Percentiles rank a stretch among this genome's conserved stretches.
These are phyloP conservation scores for Lodderomyces metapsilosis DNA, from an alignment of 1,139 yeast species.

Conservation along the genomic window DNA sequence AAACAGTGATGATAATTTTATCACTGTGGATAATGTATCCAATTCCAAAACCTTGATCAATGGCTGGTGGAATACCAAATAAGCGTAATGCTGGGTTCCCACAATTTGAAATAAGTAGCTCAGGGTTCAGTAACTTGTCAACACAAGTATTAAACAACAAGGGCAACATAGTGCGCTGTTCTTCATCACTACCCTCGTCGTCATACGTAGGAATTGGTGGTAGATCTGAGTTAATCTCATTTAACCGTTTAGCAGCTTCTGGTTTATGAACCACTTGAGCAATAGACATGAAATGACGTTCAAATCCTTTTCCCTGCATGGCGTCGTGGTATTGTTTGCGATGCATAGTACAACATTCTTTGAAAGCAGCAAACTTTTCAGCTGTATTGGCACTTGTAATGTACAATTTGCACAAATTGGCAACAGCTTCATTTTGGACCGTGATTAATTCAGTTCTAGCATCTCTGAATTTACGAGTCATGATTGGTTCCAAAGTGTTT, in stretches of 20 bases:
- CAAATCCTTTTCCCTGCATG: slow-evolving; percentile 65
- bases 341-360: slow-evolving; percentile 54
- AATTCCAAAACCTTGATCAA: slow-evolving; percentile 72
- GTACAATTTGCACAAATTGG: slow-evolving; percentile 58
- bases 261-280: slow-evolving; percentile 43
- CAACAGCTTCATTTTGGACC: slow-evolving; percentile 54
- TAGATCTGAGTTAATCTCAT: slow-evolving; percentile 37
- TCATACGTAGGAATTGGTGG: slow-evolving; percentile 25
- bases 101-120: slow-evolving; percentile 55
- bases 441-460: slow-evolving; percentile 70
- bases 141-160: slow-evolving; percentile 59
- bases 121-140: slow-evolving; percentile 42
- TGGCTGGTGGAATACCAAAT: slow-evolving; percentile 77
- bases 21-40: slow-evolving; percentile 74
- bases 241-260: slow-evolving; percentile 35
- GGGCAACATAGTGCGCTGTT: slow-evolving; percentile 33
- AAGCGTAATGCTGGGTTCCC: slow-evolving; percentile 74
- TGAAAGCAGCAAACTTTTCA: slow-evolving; percentile 51
- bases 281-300: slow-evolving; percentile 66
- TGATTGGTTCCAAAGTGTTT: slow-evolving; percentile 69
- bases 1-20: slow-evolving; percentile 55
- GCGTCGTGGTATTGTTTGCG: slow-evolving; percentile 48
- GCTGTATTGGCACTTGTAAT: slow-evolving; percentile 50
- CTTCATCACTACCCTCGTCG: slow-evolving; percentile 15
- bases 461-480: slow-evolving; percentile 65